phyloP scores from a whole-genome alignment of 192 early-diverging fungal species.

The Podila epicladia region DNA sequence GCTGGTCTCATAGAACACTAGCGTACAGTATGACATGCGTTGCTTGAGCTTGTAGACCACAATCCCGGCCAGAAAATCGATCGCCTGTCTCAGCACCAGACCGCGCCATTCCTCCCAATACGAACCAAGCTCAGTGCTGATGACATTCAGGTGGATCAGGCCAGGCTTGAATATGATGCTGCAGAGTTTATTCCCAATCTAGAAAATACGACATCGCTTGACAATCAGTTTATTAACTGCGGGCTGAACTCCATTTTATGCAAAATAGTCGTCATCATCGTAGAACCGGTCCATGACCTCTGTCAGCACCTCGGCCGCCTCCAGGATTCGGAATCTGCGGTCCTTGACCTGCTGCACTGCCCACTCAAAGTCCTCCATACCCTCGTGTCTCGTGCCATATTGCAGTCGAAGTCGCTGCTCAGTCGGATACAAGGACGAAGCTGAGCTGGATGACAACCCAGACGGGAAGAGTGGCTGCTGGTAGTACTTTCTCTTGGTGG shows the following conservation, averaged over 20 bases:
- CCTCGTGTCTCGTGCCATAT: conserved; percentile 35
- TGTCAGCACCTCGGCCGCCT: conserved; percentile 25
- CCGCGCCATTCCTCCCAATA: no score
- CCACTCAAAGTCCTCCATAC: conserved; percentile 34
- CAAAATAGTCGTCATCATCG: conserved; percentile 38
- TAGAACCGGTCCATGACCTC: conserved; percentile 45
- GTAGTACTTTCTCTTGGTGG: conserved; percentile 5
- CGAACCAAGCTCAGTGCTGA: no score
- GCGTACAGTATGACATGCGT: no score
- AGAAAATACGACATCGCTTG: no score
- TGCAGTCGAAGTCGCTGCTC: conserved; percentile 18
- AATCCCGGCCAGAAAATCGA: no score
- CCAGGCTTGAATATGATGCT: no score
- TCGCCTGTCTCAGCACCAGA: no score
- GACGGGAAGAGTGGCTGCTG: conserved; percentile 3
- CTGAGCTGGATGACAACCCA: neutral
- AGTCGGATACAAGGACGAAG: neutral
- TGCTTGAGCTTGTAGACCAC: no score
- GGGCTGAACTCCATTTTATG: neutral
- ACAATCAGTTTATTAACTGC: no score
- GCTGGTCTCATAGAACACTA: no score
- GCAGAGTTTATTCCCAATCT: no score
- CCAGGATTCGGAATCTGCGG: conserved; percentile 34
- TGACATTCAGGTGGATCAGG: no score
- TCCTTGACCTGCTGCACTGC: conserved; percentile 40